Percentiles rank a stretch among this genome's conserved stretches.
These are phyloP conservation scores for Fusarium papillatum DNA, from an alignment of 2,329 filamentous ascomycete species.

Conservation along the genomic window DNA sequence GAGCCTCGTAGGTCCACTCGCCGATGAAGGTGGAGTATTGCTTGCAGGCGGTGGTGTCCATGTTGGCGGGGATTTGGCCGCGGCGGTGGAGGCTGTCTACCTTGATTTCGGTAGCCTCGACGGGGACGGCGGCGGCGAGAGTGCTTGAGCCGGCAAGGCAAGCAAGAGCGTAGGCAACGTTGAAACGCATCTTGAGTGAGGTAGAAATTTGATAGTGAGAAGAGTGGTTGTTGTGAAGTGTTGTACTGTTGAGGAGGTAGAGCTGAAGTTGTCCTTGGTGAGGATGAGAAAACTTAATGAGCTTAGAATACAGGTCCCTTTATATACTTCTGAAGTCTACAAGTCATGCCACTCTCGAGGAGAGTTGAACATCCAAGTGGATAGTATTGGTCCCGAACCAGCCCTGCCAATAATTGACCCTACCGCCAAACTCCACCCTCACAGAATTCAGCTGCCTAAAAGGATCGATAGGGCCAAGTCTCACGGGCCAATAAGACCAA, in stretches of 20 bases:
- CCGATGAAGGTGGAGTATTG: not conserved
- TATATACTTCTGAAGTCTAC: not conserved
- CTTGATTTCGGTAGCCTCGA: not conserved
- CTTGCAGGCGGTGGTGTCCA: slow-evolving; percentile 1
- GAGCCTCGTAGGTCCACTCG: slow-evolving; percentile 3
- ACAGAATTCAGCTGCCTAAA: not conserved
- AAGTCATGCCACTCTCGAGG: not conserved
- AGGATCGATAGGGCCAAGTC: not conserved
- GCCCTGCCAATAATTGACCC: not conserved
- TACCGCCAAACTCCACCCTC: not conserved
- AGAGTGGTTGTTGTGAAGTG: not conserved
- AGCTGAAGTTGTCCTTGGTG: not conserved
- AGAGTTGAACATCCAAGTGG: not conserved
- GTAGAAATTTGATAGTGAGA: not conserved
- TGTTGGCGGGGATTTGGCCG: not conserved
- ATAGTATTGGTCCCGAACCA: not conserved
- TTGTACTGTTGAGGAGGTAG: not conserved
- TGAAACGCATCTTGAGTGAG: not conserved
- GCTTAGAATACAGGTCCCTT: not conserved
- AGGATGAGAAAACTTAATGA: not conserved
- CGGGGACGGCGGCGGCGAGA: not conserved
- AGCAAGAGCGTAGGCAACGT: not conserved
- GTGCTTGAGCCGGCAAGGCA: not conserved
- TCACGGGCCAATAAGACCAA: not conserved
- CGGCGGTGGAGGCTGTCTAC: not conserved